Percentiles rank a stretch among this genome's conserved stretches.
phyloP scores from a whole-genome alignment of 768 basidiomycete genomes.

The Russula sp. region DNA sequence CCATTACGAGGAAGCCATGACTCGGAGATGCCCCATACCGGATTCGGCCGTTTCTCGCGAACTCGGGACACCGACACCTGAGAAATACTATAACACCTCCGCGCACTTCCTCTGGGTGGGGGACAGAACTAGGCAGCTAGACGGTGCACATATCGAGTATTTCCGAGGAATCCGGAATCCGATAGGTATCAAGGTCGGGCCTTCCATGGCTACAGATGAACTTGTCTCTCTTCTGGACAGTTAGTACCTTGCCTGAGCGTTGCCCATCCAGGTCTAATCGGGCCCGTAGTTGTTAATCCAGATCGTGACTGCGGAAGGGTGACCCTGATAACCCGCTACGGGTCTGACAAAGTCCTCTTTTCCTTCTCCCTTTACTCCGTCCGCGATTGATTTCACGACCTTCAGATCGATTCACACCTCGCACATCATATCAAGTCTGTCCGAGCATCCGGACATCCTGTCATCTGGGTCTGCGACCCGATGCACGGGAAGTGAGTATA shows the following conservation, averaged over 20 bases:
- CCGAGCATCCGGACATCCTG: conserved; percentile 73
- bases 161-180: conserved; percentile 90
- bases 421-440: conserved; percentile 80
- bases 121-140: conserved; percentile 87
- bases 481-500: conserved; percentile 96
- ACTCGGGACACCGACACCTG: conserved; percentile 20
- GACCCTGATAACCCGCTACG: conserved; percentile 90
- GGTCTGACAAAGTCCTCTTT: conserved; percentile 65
- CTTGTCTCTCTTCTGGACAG: conserved; percentile 69
- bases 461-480: conserved; percentile 93
- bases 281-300: conserved; percentile 75
- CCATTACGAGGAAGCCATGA: conserved; percentile 87
- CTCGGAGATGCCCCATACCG: conserved; percentile 54
- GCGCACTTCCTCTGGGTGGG: conserved; percentile 98
- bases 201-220: conserved; percentile 75
- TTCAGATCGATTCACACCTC: conserved; percentile 67
- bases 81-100: conserved; percentile 79
- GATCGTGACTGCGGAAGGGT: conserved; percentile 76
- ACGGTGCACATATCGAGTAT: conserved; percentile 93
- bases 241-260: conserved; percentile 34
- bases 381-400: neutral
- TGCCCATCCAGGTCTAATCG: neutral
- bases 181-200: conserved; percentile 95
- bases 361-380: neutral
- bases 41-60: conserved; percentile 7